phyloP scores from a whole-genome alignment of 2,329 filamentous ascomycete species.

The Alternaria infectoria region DNA sequence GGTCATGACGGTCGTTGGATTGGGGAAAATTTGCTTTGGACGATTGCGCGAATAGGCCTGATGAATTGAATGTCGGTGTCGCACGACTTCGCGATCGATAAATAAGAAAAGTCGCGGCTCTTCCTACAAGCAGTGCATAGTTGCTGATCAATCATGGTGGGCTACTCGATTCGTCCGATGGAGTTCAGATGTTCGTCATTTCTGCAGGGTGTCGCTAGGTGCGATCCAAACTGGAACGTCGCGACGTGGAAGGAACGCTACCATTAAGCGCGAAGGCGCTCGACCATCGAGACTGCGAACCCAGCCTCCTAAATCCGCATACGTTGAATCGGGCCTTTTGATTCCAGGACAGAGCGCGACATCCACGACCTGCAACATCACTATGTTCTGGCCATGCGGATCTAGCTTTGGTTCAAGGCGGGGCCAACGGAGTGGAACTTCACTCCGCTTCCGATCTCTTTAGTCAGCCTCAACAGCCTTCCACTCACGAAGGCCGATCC shows the following conservation, averaged over 20 bases:
- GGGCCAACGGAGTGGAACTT: neutral
- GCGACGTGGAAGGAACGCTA: neutral
- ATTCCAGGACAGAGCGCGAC: neutral
- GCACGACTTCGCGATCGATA: neutral
- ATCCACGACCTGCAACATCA: neutral
- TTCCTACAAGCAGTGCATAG: no score
- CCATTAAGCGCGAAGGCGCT: neutral
- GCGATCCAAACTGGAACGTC: neutral
- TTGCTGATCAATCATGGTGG: neutral
- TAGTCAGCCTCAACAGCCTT: neutral
- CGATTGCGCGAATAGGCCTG: neutral
- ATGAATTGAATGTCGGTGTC: neutral
- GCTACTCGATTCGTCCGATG: neutral
- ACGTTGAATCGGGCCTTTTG: neutral
- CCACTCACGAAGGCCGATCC: neutral
- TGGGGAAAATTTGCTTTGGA: neutral
- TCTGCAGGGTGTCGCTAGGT: neutral
- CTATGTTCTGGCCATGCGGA: neutral
- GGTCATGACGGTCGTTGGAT: conserved; percentile 1
- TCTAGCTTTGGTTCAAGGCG: neutral
- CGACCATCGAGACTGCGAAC: neutral
- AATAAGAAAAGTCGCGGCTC: neutral
- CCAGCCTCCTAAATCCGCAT: neutral
- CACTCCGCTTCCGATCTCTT: neutral
- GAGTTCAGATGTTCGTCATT: neutral